Conservation (phyloP, 495 filamentous ascomycete genomes). For the Lepidopterella palustris region DNA sequence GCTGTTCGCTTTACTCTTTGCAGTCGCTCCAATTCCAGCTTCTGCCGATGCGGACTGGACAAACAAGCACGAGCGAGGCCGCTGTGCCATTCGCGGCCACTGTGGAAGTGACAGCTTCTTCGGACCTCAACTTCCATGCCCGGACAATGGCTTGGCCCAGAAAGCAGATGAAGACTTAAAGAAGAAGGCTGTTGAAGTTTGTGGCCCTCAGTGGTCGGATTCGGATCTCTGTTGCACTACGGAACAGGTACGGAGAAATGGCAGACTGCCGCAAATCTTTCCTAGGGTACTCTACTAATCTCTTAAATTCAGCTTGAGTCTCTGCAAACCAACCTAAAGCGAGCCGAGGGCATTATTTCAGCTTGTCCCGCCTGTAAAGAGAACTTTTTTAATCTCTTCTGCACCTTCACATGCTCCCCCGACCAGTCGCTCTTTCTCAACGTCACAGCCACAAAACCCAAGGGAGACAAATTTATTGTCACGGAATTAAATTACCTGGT, state of each 20-base stretch:
- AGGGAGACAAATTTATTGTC: conserved; percentile 63
- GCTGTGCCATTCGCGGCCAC: conserved; percentile 85
- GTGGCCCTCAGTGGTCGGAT: conserved; percentile 76
- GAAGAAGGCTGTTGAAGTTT: conserved; percentile 73
- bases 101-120: conserved; percentile 88
- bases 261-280: not conserved
- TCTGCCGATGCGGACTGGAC: conserved; percentile 38
- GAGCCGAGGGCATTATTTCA: conserved; percentile 80
- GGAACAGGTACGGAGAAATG: conserved; percentile 72
- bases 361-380: conserved; percentile 92
- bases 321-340: conserved; percentile 71
- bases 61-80: conserved; percentile 72
- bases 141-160: conserved; percentile 82
- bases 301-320: conserved; percentile 59
- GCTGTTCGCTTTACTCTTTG: conserved; percentile 12
- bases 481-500: conserved; percentile 89
- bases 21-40: conserved; percentile 6
- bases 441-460: conserved; percentile 67
- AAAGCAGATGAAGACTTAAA: conserved; percentile 62
- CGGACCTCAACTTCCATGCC: conserved; percentile 78
- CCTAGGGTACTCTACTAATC: not conserved
- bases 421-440: conserved; percentile 95
- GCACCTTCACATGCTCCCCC: conserved; percentile 94
- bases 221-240: conserved; percentile 76
- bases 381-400: conserved; percentile 98